Percentiles rank a stretch among this genome's conserved stretches.
These are phyloP conservation scores for Magnaporthales sp. DNA, from an alignment of 2,329 filamentous ascomycete species.

Conservation along the genomic window DNA sequence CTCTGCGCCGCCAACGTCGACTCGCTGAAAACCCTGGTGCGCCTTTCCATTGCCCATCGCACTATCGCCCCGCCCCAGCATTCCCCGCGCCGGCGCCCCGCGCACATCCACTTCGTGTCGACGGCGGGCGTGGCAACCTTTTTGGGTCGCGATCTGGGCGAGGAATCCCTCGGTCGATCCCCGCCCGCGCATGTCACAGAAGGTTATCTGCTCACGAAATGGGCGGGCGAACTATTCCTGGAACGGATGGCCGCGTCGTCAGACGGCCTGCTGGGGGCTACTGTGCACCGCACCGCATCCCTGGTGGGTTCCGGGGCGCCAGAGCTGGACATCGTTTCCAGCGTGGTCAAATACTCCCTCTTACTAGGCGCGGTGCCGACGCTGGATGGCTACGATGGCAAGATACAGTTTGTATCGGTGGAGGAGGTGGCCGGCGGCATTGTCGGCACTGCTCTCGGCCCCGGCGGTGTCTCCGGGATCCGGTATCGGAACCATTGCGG, in stretches of 20 bases:
- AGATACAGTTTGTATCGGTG: neutral
- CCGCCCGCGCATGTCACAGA: neutral
- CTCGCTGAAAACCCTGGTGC: constrained; percentile 18
- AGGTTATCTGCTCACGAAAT: constrained; percentile 1
- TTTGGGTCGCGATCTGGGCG: constrained; percentile 17
- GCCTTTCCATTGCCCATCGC: constrained; percentile 8
- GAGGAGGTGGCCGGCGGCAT: neutral
- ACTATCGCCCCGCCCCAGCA: neutral
- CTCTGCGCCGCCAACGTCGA: constrained; percentile 20
- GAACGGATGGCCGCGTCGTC: neutral
- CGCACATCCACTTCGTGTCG: constrained; percentile 29
- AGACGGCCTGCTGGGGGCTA: neutral
- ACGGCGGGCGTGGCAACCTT: constrained; percentile 11
- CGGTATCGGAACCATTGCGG: neutral
- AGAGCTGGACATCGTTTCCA: neutral
- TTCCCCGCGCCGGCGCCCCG: constrained; percentile 11
- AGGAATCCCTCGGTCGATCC: neutral
- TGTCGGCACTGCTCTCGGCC: neutral
- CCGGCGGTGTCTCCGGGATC: constrained; percentile 32
- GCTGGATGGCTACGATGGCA: neutral
- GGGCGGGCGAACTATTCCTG: neutral
- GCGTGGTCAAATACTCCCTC: neutral
- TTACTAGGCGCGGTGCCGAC: neutral
- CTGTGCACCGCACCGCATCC: neutral
- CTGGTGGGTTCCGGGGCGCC: neutral